phyloP scores from a whole-genome alignment of 176 grass and related monocot genomes.

The Zoysia japonica region DNA sequence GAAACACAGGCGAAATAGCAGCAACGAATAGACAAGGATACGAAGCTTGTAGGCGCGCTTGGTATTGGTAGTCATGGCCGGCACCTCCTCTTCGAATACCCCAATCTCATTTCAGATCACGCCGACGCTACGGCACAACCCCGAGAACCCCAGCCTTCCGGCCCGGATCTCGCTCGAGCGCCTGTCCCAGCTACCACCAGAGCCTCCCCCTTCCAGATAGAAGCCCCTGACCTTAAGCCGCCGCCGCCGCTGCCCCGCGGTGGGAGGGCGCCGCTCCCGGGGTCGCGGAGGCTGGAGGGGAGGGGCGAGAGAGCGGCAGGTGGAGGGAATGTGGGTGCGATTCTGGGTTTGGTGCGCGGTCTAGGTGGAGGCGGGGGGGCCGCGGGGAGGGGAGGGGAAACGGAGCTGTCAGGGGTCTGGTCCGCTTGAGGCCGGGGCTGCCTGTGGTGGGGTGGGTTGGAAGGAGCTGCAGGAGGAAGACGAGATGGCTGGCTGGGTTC shows the following conservation, averaged over 20 bases:
- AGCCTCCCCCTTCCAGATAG: neutral
- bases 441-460: conserved; percentile 1
- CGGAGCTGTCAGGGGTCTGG: conserved; percentile 60
- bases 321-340: conserved; percentile 45
- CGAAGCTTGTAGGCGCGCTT: conserved; percentile 99
- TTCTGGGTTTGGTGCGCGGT: conserved; percentile 53
- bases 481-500: conserved; percentile 53
- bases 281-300: conserved; percentile 9
- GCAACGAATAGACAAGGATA: conserved; percentile 61
- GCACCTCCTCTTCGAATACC: conserved; percentile 34
- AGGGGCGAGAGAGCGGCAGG: neutral
- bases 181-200: conserved; percentile 3
- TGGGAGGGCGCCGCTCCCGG: neutral
- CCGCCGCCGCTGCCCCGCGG: neutral
- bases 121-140: conserved; percentile 34
- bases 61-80: conserved; percentile 84
- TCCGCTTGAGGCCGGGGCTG: conserved; percentile 2
- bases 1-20: conserved; percentile 13
- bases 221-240: neutral
- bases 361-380: conserved; percentile 23
- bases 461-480: conserved; percentile 32
- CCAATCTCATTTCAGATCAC: conserved; percentile 84
- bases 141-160: conserved; percentile 1
- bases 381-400: conserved; percentile 47
- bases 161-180: conserved; percentile 58